phyloP scores from a whole-genome alignment of 2,329 filamentous ascomycete genomes.

The Pyrenochaeta sp. region DNA sequence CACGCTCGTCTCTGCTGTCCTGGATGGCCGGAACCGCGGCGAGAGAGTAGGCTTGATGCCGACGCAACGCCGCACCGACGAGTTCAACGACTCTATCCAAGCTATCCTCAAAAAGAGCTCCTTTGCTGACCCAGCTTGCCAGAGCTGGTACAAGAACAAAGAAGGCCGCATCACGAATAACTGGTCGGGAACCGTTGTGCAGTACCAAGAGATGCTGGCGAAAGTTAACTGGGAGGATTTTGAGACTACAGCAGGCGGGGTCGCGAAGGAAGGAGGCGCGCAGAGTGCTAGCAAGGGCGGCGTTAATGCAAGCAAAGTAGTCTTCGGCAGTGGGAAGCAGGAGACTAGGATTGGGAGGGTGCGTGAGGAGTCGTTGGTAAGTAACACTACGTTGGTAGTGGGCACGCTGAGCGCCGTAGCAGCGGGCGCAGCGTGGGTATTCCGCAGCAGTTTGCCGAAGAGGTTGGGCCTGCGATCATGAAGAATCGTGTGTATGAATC shows the following conservation, averaged over 20 bases:
- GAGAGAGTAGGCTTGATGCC: constrained; percentile 58
- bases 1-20: constrained; percentile 58
- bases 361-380: constrained; percentile 55
- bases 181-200: constrained; percentile 62
- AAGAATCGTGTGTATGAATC: background rate
- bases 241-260: constrained; percentile 30
- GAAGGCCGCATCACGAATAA: constrained; percentile 66
- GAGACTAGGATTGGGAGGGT: constrained; percentile 53
- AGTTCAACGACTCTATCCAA: constrained; percentile 60
- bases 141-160: constrained; percentile 65
- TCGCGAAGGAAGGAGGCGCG: background rate
- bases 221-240: constrained; percentile 58
- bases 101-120: constrained; percentile 52
- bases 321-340: constrained; percentile 46
- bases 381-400: constrained; percentile 48
- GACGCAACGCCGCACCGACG: constrained; percentile 47
- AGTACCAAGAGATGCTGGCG: constrained; percentile 61
- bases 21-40: constrained; percentile 54
- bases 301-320: constrained; percentile 38
- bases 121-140: constrained; percentile 65
- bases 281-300: background rate
- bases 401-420: constrained; percentile 48
- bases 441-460: constrained; percentile 18
- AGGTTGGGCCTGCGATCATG: constrained; percentile 15
- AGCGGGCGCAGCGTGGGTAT: constrained; percentile 45